phyloP scores from a whole-genome alignment of 225 moss, liverwort and hornwort species.

The Asterella californica region DNA sequence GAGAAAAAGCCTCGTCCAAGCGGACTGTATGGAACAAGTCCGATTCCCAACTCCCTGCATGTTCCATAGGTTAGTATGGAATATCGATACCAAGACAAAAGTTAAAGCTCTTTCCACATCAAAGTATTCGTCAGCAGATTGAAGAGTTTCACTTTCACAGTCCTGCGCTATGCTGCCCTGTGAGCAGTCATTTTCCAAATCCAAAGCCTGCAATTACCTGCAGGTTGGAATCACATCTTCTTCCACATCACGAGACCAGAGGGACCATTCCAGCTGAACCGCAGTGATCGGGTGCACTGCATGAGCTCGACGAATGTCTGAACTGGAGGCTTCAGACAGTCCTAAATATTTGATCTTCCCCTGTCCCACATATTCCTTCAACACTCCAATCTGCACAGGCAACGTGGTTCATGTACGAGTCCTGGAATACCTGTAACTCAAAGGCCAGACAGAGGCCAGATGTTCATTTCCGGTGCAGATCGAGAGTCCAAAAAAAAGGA shows the following conservation, averaged over 20 bases:
- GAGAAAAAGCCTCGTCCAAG: conserved; percentile 47
- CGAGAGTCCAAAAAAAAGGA: background rate
- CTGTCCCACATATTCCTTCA: conserved; percentile 44
- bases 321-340: conserved; percentile 41
- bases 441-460: background rate
- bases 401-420: background rate
- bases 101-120: background rate
- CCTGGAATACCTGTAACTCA: background rate
- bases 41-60: conserved; percentile 44
- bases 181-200: background rate
- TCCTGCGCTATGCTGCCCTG: background rate
- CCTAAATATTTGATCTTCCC: conserved; percentile 56
- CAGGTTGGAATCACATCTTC: conserved; percentile 51
- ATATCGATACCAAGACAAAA: background rate
- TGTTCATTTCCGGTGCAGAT: no score
- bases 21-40: conserved; percentile 43
- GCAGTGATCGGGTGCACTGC: conserved; percentile 56
- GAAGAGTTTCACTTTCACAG: background rate
- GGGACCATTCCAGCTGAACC: conserved; percentile 44
- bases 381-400: conserved; percentile 29
- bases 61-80: background rate
- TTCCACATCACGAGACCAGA: conserved; percentile 51
- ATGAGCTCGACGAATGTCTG: conserved; percentile 49
- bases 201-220: conserved; percentile 23
- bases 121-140: background rate